These are phyloP conservation scores for Mycena olivaceomarginata DNA, from an alignment of 768 basidiomycete genomes.

Conservation along the genomic window DNA sequence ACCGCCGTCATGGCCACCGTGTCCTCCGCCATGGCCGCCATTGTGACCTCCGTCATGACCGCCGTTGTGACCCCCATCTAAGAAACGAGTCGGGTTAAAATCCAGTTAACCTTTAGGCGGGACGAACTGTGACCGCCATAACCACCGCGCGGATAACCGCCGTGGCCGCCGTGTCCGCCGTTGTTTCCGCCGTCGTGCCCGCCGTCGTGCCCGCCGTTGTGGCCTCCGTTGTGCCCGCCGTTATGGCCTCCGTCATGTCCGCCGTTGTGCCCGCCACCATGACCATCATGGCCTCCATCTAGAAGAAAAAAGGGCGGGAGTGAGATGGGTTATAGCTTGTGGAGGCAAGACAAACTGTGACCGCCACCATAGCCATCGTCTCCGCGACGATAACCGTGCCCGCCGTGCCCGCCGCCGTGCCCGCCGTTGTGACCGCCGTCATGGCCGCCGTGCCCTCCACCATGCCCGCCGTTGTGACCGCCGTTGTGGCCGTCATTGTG, in stretches of 20 bases:
- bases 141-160: not conserved
- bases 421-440: too few relatives aligned
- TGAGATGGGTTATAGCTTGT: too few relatives aligned
- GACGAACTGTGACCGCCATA: not conserved
- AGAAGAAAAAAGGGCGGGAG: too few relatives aligned
- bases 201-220: not conserved
- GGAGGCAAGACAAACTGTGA: too few relatives aligned
- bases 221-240: not conserved
- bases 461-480: not conserved
- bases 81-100: not conserved
- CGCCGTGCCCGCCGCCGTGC: too few relatives aligned
- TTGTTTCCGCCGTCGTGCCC: too few relatives aligned
- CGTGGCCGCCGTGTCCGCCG: not conserved
- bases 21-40: not conserved
- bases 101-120: too few relatives aligned
- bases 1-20: not conserved
- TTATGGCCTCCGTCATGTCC: not conserved
- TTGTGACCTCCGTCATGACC: not conserved
- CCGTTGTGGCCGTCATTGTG: not conserved
- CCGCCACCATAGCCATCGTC: too few relatives aligned
- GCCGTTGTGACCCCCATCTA: not conserved
- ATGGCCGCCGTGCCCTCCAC: too few relatives aligned
- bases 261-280: not conserved
- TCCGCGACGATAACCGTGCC: too few relatives aligned
- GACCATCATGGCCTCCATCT: not conserved